Evolutionary conservation across 2,329 filamentous ascomycete genomes (phyloP), one percentile per base, ranked within the genome.

Genomic region (Aspergillus persii): DNA sequence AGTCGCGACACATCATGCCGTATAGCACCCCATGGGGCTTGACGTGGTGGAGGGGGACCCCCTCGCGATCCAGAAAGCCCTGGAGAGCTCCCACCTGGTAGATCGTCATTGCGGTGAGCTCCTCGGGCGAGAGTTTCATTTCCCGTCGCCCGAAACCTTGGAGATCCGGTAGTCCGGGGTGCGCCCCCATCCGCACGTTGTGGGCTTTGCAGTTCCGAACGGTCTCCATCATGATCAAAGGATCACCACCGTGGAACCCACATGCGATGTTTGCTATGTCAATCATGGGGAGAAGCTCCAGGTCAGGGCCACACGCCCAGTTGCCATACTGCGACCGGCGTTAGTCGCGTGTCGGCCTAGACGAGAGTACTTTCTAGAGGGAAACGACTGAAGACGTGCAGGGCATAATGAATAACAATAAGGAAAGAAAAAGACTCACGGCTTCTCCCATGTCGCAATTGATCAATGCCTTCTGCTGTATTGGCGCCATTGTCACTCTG

Each of bases 81-180:
- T 84, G 81, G 2, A 89, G 75, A 0, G 86, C 85, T 2, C 86
- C 86, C 36, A 89, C 81, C 67, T 89, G 86, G 71, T 89, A 89
- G 33, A 86, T 72, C 0, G 83, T 79, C 61, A 83, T 81, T 7
- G 84, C 83, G 1, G 82, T 83, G 61, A 85, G 75, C 64, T 87
- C 85, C 18, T 83, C 82, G 1, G 83, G 78, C 1, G 78, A 74
- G 65, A 89, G 78, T 49, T 84, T 82, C 70, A 89, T 88, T 61
- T 85, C 81, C 18, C 86, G 80, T 2, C 86, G 77, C 2, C 86
- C 86, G 65, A 89, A 89, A 8, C 86, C 86, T 72, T 85, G 80
- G 26, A 87, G 78, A 68, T 89, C 86, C n/a, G 84, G 85, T 0
- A 88, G 76, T 1, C 86, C 85, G 0, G 86, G 86, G 64, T 89